A percentile compares a stretch with the other conserved stretches of the same genome.
phyloP scores from a whole-genome alignment of 2,329 filamentous ascomycete species.

The Penicillium thymicola region DNA sequence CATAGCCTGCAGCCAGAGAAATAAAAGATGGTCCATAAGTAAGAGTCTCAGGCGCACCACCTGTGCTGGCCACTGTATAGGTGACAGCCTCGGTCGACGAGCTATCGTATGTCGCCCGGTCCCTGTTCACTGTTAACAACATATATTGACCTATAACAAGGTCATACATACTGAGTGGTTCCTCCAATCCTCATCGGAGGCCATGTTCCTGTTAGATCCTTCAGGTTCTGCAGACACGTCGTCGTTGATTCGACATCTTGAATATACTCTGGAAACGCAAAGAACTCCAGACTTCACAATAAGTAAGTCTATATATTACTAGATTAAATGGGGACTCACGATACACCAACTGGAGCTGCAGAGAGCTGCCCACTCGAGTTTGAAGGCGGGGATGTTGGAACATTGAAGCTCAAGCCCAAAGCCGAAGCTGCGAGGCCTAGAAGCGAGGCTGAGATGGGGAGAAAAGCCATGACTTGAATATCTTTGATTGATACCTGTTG shows the following conservation, averaged over 20 bases:
- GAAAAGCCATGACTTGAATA: neutral
- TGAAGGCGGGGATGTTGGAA: slow-evolving; percentile 35
- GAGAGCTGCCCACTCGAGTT: slow-evolving; percentile 34
- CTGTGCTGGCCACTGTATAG: slow-evolving; percentile 49
- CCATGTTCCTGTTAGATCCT: slow-evolving; percentile 50
- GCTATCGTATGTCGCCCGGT: slow-evolving; percentile 53
- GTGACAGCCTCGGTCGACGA: slow-evolving; percentile 47
- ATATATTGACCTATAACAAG: neutral
- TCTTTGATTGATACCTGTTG: too few species aligned
- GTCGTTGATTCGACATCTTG: slow-evolving; percentile 51
- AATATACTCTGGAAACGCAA: slow-evolving; percentile 55
- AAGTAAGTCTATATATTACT: neutral
- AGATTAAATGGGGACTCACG: slow-evolving; percentile 32
- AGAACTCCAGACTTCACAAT: slow-evolving; percentile 51
- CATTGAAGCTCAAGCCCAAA: slow-evolving; percentile 32
- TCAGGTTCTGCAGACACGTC: slow-evolving; percentile 53
- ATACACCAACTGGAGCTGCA: slow-evolving; percentile 46
- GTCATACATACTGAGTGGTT: slow-evolving; percentile 48
- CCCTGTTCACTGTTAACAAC: slow-evolving; percentile 28
- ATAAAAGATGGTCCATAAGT: slow-evolving; percentile 56
- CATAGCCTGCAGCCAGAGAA: slow-evolving; percentile 49
- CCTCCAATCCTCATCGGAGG: slow-evolving; percentile 58
- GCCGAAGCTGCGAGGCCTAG: neutral
- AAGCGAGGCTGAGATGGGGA: neutral
- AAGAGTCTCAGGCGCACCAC: slow-evolving; percentile 49